These are phyloP conservation scores for Trifolium repens DNA, from an alignment of 306 rosid genomes.

Conservation along the genomic window DNA sequence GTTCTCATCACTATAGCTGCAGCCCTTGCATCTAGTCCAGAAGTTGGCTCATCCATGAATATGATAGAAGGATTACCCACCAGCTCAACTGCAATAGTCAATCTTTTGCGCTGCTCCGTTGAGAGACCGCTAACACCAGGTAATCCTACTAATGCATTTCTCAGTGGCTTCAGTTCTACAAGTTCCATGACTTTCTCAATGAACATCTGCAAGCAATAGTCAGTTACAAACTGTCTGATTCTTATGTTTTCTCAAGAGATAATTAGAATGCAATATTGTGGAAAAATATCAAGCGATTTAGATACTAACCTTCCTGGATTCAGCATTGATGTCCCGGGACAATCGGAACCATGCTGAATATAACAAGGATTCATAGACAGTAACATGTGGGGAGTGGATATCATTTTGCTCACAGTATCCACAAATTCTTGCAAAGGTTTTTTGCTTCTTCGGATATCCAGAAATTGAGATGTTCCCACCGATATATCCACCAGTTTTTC, in stretches of 20 bases:
- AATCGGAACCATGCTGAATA: constrained; percentile 72
- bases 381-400: constrained; percentile 78
- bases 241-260: too few species aligned
- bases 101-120: constrained; percentile 67
- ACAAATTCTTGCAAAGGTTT: constrained; percentile 85
- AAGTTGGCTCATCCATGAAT: constrained; percentile 82
- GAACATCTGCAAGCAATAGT: constrained; percentile 55
- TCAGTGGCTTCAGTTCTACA: constrained; percentile 59
- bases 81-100: constrained; percentile 69
- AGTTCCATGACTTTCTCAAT: constrained; percentile 70
- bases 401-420: constrained; percentile 95
- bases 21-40: constrained; percentile 72
- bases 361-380: constrained; percentile 61
- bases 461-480: constrained; percentile 72
- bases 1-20: constrained; percentile 73
- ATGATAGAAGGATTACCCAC: constrained; percentile 72
- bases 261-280: too few species aligned
- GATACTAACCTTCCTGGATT: constrained; percentile 55
- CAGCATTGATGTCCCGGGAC: constrained; percentile 51
- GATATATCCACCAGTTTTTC: constrained; percentile 88
- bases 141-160: constrained; percentile 62
- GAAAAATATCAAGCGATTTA: background rate
- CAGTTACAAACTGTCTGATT: background rate
- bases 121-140: constrained; percentile 67
- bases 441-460: constrained; percentile 84